A percentile compares a stretch with the other conserved stretches of the same genome.
Evolutionary conservation across 495 filamentous ascomycete genomes (phyloP).

Genomic region (Penicillium dipodomyicola): DNA sequence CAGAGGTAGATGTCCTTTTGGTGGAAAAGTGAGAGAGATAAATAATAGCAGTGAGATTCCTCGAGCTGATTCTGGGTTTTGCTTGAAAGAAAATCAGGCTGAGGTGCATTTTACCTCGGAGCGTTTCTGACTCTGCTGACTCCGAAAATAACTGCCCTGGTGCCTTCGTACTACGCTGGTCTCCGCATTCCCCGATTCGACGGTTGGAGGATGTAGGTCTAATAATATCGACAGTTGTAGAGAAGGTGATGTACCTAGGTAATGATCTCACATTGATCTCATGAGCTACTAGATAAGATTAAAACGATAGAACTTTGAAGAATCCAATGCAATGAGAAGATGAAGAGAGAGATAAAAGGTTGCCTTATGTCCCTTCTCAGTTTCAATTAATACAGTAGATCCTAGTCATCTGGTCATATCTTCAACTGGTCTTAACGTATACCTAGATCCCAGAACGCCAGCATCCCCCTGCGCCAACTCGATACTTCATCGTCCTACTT

Average conservation of each 20-base stretch:
- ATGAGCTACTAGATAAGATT: neutral
- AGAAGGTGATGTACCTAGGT: too few relatives aligned
- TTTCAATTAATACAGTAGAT: neutral
- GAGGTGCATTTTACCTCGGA: constrained; percentile 12
- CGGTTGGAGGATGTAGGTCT: neutral
- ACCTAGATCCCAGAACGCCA: neutral
- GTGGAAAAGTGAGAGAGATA: neutral
- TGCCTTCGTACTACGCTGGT: constrained; percentile 17
- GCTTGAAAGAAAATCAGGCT: neutral
- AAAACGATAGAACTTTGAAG: neutral
- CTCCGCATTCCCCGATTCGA: constrained; percentile 6
- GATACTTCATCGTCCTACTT: too few relatives aligned
- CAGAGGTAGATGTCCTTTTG: neutral
- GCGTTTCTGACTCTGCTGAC: constrained; percentile 9
- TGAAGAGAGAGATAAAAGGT: too few relatives aligned
- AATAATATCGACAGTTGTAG: neutral
- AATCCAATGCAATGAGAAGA: neutral
- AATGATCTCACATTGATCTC: neutral
- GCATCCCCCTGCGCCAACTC: neutral
- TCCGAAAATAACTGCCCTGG: neutral
- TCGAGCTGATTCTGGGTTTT: neutral
- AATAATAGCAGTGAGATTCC: neutral
- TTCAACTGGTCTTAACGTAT: neutral
- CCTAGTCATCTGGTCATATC: neutral
- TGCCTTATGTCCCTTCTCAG: neutral